Percentiles rank a stretch among this genome's conserved stretches.
Evolutionary conservation across 2,329 filamentous ascomycete genomes (phyloP).

Genomic region (Aspergillus aculeatinus): DNA sequence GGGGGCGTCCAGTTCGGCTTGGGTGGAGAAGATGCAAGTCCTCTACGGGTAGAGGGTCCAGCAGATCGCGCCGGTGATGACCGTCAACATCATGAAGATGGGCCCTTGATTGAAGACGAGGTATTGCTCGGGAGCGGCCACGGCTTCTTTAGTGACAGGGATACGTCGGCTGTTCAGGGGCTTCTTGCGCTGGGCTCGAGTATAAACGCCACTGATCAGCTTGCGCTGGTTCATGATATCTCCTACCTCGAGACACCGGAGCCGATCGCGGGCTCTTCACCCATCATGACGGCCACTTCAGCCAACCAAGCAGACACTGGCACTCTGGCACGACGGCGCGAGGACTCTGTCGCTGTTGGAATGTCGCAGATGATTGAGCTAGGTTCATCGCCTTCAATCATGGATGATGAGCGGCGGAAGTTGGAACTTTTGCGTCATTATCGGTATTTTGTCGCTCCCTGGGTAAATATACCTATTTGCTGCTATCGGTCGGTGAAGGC

Average conservation of each 20-base stretch:
- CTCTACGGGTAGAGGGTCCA: no score
- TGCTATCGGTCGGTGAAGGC: no score
- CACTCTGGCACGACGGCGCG: no score
- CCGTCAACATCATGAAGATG: background rate
- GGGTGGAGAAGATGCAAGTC: no score
- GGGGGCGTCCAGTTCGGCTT: no score
- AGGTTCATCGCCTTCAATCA: no score
- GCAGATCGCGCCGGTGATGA: background rate
- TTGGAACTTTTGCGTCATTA: slow-evolving; percentile 46
- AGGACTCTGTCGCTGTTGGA: no score
- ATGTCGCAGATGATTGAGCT: no score
- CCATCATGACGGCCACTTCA: no score
- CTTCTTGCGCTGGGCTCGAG: slow-evolving; percentile 25
- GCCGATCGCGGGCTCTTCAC: no score
- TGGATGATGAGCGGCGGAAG: slow-evolving; percentile 10
- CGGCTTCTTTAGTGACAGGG: slow-evolving; percentile 22
- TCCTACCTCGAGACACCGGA: background rate
- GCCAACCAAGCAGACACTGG: no score
- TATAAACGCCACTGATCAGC: slow-evolving; percentile 3
- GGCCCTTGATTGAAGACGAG: no score
- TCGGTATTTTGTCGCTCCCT: slow-evolving; percentile 48
- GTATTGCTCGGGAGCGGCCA: background rate
- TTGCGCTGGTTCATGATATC: background rate
- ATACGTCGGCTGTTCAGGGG: slow-evolving; percentile 28
- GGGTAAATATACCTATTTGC: slow-evolving; percentile 34